phyloP scores from a whole-genome alignment of 306 rosid species.

The Quercus cerris region DNA sequence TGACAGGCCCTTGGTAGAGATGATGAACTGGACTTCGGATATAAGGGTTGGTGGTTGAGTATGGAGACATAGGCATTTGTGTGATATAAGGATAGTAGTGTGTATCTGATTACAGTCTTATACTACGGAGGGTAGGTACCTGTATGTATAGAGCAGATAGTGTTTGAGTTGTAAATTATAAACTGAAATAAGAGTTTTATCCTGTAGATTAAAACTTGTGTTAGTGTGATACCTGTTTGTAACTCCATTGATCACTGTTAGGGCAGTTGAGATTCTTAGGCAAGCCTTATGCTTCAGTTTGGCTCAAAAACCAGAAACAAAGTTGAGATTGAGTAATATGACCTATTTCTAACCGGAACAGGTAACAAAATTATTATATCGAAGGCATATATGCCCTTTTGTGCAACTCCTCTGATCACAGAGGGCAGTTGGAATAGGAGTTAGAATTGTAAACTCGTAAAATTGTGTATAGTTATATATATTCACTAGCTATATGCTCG shows the following conservation, averaged over 20 bases:
- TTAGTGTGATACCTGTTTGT: slow-evolving; percentile 23
- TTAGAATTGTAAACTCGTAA: no score
- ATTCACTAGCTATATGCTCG: no score
- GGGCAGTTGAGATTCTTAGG: no score
- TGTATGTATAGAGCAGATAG: slow-evolving; percentile 44
- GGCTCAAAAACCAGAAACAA: no score
- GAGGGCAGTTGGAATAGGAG: no score
- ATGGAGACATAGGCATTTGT: slow-evolving; percentile 16
- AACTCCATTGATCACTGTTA: neutral
- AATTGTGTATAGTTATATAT: no score
- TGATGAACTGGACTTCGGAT: slow-evolving; percentile 13
- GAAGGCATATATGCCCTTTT: no score
- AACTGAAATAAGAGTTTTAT: slow-evolving; percentile 3
- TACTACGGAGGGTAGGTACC: slow-evolving; percentile 30
- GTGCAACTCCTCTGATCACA: no score
- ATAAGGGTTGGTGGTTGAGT: neutral
- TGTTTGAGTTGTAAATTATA: slow-evolving; percentile 45
- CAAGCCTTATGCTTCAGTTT: no score
- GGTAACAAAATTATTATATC: no score
- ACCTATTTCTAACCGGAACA: no score
- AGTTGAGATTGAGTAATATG: no score
- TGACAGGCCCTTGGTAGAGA: slow-evolving; percentile 88
- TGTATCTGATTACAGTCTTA: slow-evolving; percentile 31
- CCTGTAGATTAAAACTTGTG: slow-evolving; percentile 37
- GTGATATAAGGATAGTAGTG: slow-evolving; percentile 23